Evolutionary conservation across 2,329 filamentous ascomycete genomes (phyloP).

Genomic region (Cordyceps javanica): DNA sequence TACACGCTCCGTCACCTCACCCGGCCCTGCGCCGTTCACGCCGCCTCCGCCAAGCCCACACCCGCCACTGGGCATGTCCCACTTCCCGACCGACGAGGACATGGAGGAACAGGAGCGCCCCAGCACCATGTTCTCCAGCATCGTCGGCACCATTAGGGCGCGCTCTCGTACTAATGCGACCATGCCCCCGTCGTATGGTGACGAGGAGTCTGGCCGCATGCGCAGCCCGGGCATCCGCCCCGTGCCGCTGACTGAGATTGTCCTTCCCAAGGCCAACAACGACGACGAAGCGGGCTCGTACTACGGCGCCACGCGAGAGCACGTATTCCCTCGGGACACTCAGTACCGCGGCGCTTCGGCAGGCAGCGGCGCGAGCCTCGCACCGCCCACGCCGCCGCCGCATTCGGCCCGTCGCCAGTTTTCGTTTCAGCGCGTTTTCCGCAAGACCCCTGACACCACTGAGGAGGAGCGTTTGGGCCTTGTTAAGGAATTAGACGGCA

Average conservation of each 20-base stretch:
- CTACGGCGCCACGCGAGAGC: conserved; percentile 33
- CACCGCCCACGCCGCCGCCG: conserved; percentile 59
- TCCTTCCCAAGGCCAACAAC: conserved; percentile 41
- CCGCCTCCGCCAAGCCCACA: conserved; percentile 42
- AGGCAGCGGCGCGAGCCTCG: conserved; percentile 33
- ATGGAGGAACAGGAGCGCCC: conserved; percentile 46
- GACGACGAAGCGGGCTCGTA: conserved; percentile 37
- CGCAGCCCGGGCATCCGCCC: conserved; percentile 52
- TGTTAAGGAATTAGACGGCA: conserved; percentile 62
- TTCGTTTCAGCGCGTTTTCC: conserved; percentile 83
- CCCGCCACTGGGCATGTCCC: conserved; percentile 81
- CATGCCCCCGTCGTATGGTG: conserved; percentile 25
- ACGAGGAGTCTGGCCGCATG: conserved; percentile 33
- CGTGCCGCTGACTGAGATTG: conserved; percentile 56
- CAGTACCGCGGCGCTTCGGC: conserved; percentile 43
- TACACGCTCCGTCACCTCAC: conserved; percentile 13
- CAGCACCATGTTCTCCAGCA: conserved; percentile 46
- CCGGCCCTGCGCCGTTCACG: conserved; percentile 25
- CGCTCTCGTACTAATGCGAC: conserved; percentile 29
- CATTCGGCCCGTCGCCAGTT: conserved; percentile 70
- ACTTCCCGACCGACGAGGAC: conserved; percentile 61
- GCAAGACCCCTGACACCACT: conserved; percentile 45
- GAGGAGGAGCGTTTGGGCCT: conserved; percentile 81
- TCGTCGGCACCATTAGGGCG: conserved; percentile 47
- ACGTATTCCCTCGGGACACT: conserved; percentile 43